Conservation (phyloP, 495 filamentous ascomycete species). For the Lasiosphaeria ovina region DNA sequence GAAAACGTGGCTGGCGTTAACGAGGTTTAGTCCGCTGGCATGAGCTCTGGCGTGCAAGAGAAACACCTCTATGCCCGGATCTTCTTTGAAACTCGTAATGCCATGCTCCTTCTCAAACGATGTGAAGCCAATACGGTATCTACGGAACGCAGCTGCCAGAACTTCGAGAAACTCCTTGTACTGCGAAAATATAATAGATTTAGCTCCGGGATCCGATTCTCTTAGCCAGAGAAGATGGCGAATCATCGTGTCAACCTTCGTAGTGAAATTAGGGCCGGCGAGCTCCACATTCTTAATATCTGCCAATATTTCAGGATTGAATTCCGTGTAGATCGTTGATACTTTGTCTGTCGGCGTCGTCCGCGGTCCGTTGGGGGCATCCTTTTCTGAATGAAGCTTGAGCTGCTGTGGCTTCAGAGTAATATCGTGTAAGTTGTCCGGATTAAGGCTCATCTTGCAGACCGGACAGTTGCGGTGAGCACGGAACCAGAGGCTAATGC, state of each 20-base stretch:
- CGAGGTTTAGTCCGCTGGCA: conserved; percentile 81
- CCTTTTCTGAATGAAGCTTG: conserved; percentile 62
- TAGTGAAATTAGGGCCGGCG: conserved; percentile 68
- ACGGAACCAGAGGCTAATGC: conserved; percentile 72
- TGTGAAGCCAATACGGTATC: conserved; percentile 68
- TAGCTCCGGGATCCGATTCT: conserved; percentile 78
- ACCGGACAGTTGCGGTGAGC: conserved; percentile 65
- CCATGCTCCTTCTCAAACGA: conserved; percentile 62
- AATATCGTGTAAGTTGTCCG: conserved; percentile 73
- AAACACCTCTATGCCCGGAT: conserved; percentile 78
- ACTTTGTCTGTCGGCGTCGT: conserved; percentile 23
- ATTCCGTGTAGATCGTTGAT: conserved; percentile 67
- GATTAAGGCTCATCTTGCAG: conserved; percentile 66
- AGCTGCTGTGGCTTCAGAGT: conserved; percentile 75
- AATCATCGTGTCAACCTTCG: conserved; percentile 81
- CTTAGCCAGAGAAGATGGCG: conserved; percentile 84
- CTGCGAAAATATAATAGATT: conserved; percentile 90
- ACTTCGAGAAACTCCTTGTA: conserved; percentile 73
- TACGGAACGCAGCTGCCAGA: conserved; percentile 61
- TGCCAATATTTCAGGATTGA: conserved; percentile 64
- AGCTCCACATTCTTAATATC: conserved; percentile 84
- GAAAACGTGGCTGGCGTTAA: conserved; percentile 92
- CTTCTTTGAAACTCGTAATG: conserved; percentile 69
- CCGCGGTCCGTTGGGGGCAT: not conserved
- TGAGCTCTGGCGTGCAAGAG: conserved; percentile 85